A percentile compares a stretch with the other conserved stretches of the same genome.
Evolutionary conservation across 2,329 filamentous ascomycete genomes (phyloP).

Genomic region (Pezicula carpinea): DNA sequence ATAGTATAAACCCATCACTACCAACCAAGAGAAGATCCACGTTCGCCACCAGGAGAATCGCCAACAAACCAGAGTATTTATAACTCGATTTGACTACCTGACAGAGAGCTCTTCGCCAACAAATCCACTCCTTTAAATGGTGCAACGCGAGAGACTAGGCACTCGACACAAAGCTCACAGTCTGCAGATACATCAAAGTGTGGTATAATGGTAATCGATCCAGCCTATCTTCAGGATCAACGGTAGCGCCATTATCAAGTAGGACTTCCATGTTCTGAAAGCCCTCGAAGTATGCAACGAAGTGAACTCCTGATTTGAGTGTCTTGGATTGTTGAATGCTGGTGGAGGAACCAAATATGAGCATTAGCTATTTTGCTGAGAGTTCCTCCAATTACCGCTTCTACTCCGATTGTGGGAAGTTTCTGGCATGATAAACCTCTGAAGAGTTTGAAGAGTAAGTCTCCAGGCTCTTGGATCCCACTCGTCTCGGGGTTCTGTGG

Average conservation of each 20-base stretch:
- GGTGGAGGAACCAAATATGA: neutral
- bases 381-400: no score
- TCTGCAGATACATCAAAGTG: slow-evolving; percentile 1
- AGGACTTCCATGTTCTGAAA: neutral
- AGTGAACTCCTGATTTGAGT: neutral
- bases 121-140: neutral
- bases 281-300: neutral
- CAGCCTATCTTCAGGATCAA: neutral
- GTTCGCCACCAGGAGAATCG: no score
- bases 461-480: neutral
- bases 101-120: no score
- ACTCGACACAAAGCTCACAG: neutral
- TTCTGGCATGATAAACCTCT: neutral
- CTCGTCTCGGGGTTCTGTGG: no score
- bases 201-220: neutral
- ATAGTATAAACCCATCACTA: no score
- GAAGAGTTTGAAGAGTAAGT: neutral
- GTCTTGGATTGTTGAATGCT: neutral
- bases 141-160: neutral
- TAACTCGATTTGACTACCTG: no score
- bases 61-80: no score
- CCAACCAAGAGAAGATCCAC: no score
- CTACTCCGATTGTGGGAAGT: neutral
- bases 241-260: neutral
- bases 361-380: neutral